Evolutionary conservation across 306 rosid species (phyloP).

Genomic region (Quercus engelmannii): DNA sequence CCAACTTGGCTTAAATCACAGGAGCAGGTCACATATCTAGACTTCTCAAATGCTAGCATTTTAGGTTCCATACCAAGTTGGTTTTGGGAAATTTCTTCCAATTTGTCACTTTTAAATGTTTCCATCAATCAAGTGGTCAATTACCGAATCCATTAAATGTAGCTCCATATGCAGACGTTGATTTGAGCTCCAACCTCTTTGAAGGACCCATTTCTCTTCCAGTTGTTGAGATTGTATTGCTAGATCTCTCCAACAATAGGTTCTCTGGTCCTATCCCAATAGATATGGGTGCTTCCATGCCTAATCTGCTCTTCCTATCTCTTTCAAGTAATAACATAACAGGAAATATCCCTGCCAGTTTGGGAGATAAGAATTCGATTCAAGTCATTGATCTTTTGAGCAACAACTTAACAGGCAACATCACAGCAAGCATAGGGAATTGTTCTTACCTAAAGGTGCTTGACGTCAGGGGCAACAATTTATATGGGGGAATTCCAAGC

Average conservation of each 20-base stretch:
- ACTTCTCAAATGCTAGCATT: slow-evolving; percentile 43
- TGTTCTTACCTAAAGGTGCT: slow-evolving; percentile 21
- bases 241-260: slow-evolving; percentile 44
- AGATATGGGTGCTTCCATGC: slow-evolving; percentile 12
- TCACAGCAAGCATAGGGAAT: slow-evolving; percentile 36
- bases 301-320: slow-evolving; percentile 15
- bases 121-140: slow-evolving; percentile 31
- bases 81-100: slow-evolving; percentile 40
- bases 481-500: slow-evolving; percentile 31
- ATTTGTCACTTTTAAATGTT: slow-evolving; percentile 18
- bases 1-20: slow-evolving; percentile 47
- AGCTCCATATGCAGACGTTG: slow-evolving; percentile 8
- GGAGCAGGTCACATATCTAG: neutral
- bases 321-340: slow-evolving; percentile 31
- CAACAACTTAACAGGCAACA: slow-evolving; percentile 21
- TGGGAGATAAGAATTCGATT: slow-evolving; percentile 4
- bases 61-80: slow-evolving; percentile 35
- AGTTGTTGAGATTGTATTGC: neutral
- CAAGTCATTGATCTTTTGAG: slow-evolving; percentile 1
- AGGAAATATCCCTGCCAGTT: slow-evolving; percentile 39
- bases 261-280: slow-evolving; percentile 35
- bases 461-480: slow-evolving; percentile 32
- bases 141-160: slow-evolving; percentile 25
- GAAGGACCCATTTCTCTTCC: slow-evolving; percentile 33
- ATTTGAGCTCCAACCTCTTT: slow-evolving; percentile 36